Base-by-base conservation (phyloP, 305 asterid genomes). In the Monarda citriodora region DNA sequence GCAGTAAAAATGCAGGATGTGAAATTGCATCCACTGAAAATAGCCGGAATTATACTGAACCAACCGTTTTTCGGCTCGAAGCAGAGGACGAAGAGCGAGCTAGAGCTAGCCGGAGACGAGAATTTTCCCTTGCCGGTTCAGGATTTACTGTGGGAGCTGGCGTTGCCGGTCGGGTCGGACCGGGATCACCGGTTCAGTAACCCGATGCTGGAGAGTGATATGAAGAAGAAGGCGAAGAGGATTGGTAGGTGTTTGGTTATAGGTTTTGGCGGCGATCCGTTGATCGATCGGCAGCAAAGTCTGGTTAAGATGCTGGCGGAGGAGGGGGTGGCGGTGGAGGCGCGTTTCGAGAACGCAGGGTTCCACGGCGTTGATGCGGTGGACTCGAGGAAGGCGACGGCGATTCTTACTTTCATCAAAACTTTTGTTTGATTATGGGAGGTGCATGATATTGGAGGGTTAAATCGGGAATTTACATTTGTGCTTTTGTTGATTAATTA, bases 121-220 rank as follows among this genome's bases (percentile, higher is more conserved):
- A 56, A 74, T 60, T 78, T 86, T 5, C 96, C 97, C 8, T 16
- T 87, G 42, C 91, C 97, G 26, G 95, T 73, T 3, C 76, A 74
- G n/a, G 97, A 92, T 64, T 62, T 79, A 36, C 65, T 82, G 2
- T 92, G 98, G 98, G 95, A 88, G 68, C 74, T 88, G 13, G 96
- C 96, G 18, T 59, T 92, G 69, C 96, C 98, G 18, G 48, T 12
- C 4, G 86, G 89, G 6, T 36, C 82, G 11, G 91, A 92, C 66
- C 79, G 95, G 7, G 89, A 86, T 32, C 97, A 89, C 57, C 70
- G 89, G 26, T 92, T 50, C 64, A 79, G 97, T 49, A 89, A 92
- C 44, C 97, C 98, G 2, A 54, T 89, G 5, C 12, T 56, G 12
- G 34, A 37, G 15, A 69, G 40, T 68, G 90, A 72, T 59, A 81